A percentile compares a stretch with the other conserved stretches of the same genome.
Conservation (phyloP, 208 protist genomes). For the Angomonas deanei region DNA sequence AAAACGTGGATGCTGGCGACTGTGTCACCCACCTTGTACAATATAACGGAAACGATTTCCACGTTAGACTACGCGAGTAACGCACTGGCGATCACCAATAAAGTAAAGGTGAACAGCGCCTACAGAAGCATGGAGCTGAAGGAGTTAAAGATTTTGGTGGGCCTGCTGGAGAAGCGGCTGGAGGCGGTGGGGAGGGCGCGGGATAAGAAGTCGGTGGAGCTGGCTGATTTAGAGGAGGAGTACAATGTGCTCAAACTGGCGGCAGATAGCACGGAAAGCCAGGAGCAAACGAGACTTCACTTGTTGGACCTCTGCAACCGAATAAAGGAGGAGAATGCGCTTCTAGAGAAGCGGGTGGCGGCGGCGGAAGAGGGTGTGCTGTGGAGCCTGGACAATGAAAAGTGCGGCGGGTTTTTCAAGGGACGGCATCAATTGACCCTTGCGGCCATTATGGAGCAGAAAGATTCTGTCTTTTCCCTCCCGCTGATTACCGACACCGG, state of each 20-base stretch:
- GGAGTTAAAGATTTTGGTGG: conserved; percentile 48
- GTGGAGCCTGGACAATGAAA: conserved; percentile 43
- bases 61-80: conserved; percentile 81
- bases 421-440: conserved; percentile 46
- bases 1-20: conserved; percentile 92
- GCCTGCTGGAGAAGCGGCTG: conserved; percentile 40
- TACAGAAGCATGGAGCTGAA: conserved; percentile 64
- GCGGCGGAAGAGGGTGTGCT: conserved; percentile 27
- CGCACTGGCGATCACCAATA: conserved; percentile 78
- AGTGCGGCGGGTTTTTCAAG: conserved; percentile 56
- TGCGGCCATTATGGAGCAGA: neutral
- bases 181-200: conserved; percentile 21
- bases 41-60: conserved; percentile 72
- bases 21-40: conserved; percentile 72
- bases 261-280: conserved; percentile 22
- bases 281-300: conserved; percentile 18
- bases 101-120: conserved; percentile 53
- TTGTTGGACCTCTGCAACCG: conserved; percentile 28
- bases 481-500: conserved; percentile 39
- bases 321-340: conserved; percentile 51
- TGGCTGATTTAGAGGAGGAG: conserved; percentile 37
- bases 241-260: conserved; percentile 32
- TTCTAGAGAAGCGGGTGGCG: conserved; percentile 47
- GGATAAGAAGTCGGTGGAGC: conserved; percentile 27
- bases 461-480: conserved; percentile 22